Base-by-base conservation (phyloP, 2,329 filamentous ascomycete genomes). In the Trichoderma atrobrunneum region DNA sequence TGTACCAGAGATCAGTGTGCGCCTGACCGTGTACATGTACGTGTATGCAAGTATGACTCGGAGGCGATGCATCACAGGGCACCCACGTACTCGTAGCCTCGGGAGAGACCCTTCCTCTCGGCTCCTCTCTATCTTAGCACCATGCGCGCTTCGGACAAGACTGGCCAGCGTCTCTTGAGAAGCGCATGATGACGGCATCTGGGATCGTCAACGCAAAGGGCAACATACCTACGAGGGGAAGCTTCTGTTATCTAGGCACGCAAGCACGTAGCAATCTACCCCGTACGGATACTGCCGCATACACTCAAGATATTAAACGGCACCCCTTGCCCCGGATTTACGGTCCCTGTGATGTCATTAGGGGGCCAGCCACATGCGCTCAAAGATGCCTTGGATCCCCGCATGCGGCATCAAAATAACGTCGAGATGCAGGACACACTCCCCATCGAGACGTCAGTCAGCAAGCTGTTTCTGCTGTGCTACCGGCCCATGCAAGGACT, bases 291-390 rank as follows among this genome's bases (percentile, higher is more conserved):
- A 24, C 48, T 54, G 48, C 21, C 48, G 48, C 48, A 30, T n/a
- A n/a, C 24, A 32, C 16, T 11, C n/a, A 16, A n/a, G 32, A 51
- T 34, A 32, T 48, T 39, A 57, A 43, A 64, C 12, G 68, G 51
- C 66, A 54, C 28, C 66, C 66, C 16, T 57, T 70, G 60, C 43
- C 68, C 68, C 68, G 43, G 68, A 70, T 70, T 57, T 39, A 57
- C 60, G 51, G 66, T 54, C 66, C 57, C 48, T 59, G 60, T 71
- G 69, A 71, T 71, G 69, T 71, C 69, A 71, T 71, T 66, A 48
- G 54, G 51, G 61, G 62, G 57, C 51, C 61, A 66, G 36, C 69
- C 69, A 66, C 57, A 28, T 57, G 21, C 65, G 24, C 24, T 48
- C 36, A 66, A 39, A 56, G 63, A 36, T 56, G 48, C 63, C 63